Base-by-base conservation (phyloP, 495 filamentous ascomycete genomes). In the Articulospora tetracladia region DNA sequence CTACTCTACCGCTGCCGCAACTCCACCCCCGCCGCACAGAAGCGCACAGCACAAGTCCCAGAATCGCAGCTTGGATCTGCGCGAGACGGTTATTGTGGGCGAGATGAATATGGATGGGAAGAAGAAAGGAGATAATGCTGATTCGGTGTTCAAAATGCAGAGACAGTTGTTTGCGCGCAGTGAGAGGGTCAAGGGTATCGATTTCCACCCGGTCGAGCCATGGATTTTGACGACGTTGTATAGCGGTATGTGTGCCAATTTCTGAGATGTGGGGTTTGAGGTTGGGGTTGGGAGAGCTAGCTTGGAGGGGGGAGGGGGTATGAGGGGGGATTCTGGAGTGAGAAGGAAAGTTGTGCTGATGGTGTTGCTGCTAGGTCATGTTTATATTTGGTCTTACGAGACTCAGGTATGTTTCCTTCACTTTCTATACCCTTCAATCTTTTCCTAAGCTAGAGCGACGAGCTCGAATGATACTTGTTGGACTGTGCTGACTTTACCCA, bases 381-480 rank as follows among this genome's bases (percentile, higher is more conserved):
- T 96, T 69, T 93, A 98, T 78, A 97, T 99, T 70, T 99, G 94
- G 95, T 97, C 93, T 11, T 97, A 96, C 76, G 94, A 97, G 74
- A 92, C 93, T 51, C 95, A 96, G 75, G 84, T 86, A 75, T 57
- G 73, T 28, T 30, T 1, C 24, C 32, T 25, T 17, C 2, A 39
- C 11, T 7, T 15, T 41, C 41, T 47, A 1, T 50, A n/a, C 4
- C 10, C 49, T 39, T 53, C 27, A 34, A 44, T 23, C 52, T 12
- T 28, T 27, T 24, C 27, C 2, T 7, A 53, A 32, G 30, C 30
- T 32, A n/a, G n/a, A n/a, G n/a, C n/a, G n/a, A n/a, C n/a, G 23
- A 47, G 15, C 15, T 47, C 44, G 17, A 50, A 24, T 12, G 13
- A 24, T 24, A 19, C 27, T 34, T 28, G 2, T 7, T 12, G 17